Base-by-base conservation (phyloP, 192 early-diverging fungal genomes). In the Coemansia asiatica region DNA sequence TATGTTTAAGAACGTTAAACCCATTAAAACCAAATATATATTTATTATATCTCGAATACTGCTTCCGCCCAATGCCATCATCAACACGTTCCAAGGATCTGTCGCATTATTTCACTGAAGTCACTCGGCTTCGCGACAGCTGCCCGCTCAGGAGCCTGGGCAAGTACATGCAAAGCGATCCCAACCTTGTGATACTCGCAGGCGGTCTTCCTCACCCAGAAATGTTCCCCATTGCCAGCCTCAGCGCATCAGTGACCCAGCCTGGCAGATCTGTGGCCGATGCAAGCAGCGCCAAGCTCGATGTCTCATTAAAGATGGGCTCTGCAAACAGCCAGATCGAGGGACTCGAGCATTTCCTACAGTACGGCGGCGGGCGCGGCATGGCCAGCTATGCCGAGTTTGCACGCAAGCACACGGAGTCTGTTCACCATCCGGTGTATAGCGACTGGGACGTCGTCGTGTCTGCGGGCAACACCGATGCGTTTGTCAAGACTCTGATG, bases 161-260 rank as follows among this genome's bases (percentile, higher is more conserved):
- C 44, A 76, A 76, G 63, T 82, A 76, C 66, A 76, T 82, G 80
- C 36, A 33, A 2, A 64, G 60, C 2, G 84, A 76, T 46, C 76
- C 85, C 6, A 81, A 71, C 35, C 83, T 88, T 49, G 67, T 92
- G 50, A 88, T 88, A 33, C 79, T 92, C 1, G 89, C 88, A 7
- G 89, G 87, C 2, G 91, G 91, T 0, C 76, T 87, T 40, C 91
- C 90, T 2, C 89, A 90, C 56, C 78, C 85, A 0, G 66, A 58
- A 21, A 87, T 88, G 6, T 91, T 90, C 60, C 89, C 90, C 9
- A 86, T 90, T 60, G 82, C 69, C 7, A 72, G 75, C 12, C 73
- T 92, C 27, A 72, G 60, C 19, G 71, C 87, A 27, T 79, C 69
- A 0, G 76, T 89, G 2, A 86, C 87, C n/a, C 75, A 72, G 7